phyloP scores from a whole-genome alignment of 1,284 basidiomycete genomes.

The Sporisorium exsertum region DNA sequence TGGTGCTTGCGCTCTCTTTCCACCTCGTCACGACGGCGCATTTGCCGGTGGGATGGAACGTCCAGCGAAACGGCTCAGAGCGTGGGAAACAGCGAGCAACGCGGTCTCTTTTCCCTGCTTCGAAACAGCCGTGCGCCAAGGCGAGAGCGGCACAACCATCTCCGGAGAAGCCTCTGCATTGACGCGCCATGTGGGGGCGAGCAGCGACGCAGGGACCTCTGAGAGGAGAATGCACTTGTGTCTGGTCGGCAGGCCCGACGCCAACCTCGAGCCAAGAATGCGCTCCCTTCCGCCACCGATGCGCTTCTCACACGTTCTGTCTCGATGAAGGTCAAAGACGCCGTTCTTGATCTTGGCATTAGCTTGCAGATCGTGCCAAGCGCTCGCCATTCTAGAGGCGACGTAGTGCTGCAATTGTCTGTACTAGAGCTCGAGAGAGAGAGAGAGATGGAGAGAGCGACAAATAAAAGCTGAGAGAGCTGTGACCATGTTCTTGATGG shows the following conservation, averaged over 20 bases:
- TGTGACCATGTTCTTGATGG: neutral
- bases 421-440: slow-evolving; percentile 7
- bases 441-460: neutral
- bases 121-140: neutral
- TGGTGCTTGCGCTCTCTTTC: too few relatives aligned
- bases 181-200: too few relatives aligned
- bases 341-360: neutral
- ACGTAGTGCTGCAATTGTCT: slow-evolving; percentile 15
- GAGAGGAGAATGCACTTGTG: too few relatives aligned
- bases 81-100: neutral
- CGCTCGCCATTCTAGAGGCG: neutral
- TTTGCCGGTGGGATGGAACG: neutral
- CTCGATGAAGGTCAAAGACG: neutral
- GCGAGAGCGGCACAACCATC: too few relatives aligned
- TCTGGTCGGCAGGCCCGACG: too few relatives aligned
- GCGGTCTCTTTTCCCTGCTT: too few relatives aligned
- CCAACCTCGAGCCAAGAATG: too few relatives aligned
- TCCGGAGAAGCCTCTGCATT: too few relatives aligned
- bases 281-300: too few relatives aligned
- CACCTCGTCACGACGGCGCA: neutral
- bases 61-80: neutral
- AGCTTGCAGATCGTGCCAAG: neutral
- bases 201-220: too few relatives aligned
- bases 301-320: neutral
- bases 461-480: neutral